Percentiles rank a stretch among this genome's conserved stretches.
Evolutionary conservation across 2,329 filamentous ascomycete genomes (phyloP).

Genomic region (Botrytis byssoidea): DNA sequence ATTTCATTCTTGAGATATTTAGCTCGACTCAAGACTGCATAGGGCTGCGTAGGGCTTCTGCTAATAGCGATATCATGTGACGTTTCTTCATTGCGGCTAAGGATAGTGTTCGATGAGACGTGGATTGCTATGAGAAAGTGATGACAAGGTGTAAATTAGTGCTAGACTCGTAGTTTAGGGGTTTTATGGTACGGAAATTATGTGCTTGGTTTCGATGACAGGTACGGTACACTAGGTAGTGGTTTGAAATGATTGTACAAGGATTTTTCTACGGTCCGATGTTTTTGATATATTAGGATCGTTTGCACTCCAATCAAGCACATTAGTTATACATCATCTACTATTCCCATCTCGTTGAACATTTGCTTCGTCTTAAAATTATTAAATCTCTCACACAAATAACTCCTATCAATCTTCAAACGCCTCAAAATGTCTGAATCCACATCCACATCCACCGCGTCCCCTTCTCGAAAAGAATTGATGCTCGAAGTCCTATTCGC

Average conservation of each 20-base stretch:
- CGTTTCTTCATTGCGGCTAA: neutral
- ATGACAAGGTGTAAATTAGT: neutral
- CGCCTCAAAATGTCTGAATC: neutral
- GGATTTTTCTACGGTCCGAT: too few species aligned
- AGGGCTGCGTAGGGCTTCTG: neutral
- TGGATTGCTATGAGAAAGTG: neutral
- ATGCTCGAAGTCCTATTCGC: neutral
- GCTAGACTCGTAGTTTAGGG: fast-evolving
- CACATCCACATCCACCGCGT: neutral
- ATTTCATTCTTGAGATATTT: neutral
- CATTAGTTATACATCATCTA: too few species aligned
- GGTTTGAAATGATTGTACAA: neutral
- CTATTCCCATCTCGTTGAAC: fast-evolving
- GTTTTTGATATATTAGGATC: too few species aligned
- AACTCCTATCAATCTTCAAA: neutral
- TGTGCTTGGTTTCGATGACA: neutral
- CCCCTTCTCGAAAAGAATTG: too few species aligned
- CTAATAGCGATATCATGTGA: neutral
- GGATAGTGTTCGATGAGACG: neutral
- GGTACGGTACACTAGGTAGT: neutral
- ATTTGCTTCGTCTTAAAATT: neutral
- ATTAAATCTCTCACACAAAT: neutral
- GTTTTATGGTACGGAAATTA: neutral
- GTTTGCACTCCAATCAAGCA: neutral
- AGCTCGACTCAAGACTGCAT: neutral